phyloP scores from a whole-genome alignment of 106 monocot genomes.

The Posidonia australis region DNA sequence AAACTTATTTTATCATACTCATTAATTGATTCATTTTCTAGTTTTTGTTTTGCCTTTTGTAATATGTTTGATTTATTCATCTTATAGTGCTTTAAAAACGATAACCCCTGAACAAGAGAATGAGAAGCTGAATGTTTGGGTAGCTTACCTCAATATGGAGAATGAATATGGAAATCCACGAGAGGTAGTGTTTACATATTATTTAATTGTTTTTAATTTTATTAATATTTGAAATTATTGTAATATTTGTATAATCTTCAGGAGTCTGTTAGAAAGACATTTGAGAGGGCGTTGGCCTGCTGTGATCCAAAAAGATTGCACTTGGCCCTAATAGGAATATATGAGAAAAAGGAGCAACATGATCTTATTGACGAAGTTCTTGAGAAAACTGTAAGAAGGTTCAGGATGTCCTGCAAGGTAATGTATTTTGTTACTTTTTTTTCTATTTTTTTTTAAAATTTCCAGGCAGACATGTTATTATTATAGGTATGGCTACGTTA shows the following conservation, averaged over 20 bases:
- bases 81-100: slow-evolving; percentile 65
- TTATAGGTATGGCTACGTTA: slow-evolving; percentile 63
- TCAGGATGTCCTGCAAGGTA: slow-evolving; percentile 87
- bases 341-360: slow-evolving; percentile 65
- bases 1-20: no score
- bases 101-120: slow-evolving; percentile 78
- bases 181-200: slow-evolving; percentile 36
- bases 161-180: slow-evolving; percentile 78
- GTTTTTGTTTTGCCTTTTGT: no score
- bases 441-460: not conserved
- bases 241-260: slow-evolving; percentile 13
- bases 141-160: slow-evolving; percentile 89
- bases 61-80: no score
- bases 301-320: slow-evolving; percentile 85
- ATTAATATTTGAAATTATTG: not conserved
- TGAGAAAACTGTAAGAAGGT: slow-evolving; percentile 73
- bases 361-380: slow-evolving; percentile 59
- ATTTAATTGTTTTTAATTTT: not conserved
- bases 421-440: slow-evolving; percentile 1
- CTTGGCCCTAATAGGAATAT: slow-evolving; percentile 71
- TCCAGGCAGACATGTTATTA: not conserved
- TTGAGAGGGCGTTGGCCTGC: slow-evolving; percentile 68
- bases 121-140: slow-evolving; percentile 94
- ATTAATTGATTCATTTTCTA: no score
- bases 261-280: slow-evolving; percentile 71